These are phyloP conservation scores for Chlamydomonas eustigma DNA, from an alignment of 139 green algal species.

Conservation along the genomic window DNA sequence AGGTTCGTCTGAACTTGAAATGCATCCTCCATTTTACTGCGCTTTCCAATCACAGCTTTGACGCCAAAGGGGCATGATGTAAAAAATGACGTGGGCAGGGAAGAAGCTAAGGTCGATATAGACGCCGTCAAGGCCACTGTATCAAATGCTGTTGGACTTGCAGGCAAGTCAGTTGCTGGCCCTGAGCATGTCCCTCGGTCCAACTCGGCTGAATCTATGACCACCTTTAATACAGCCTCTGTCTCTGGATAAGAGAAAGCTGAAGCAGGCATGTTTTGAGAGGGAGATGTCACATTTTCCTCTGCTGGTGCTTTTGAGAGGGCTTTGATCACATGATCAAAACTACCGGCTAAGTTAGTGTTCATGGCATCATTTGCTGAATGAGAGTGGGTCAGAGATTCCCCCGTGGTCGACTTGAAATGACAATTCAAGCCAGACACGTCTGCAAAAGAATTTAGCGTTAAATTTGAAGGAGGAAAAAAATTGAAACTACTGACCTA, in stretches of 20 bases:
- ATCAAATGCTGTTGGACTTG: not conserved
- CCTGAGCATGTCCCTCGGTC: too few species aligned
- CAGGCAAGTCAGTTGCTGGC: not conserved
- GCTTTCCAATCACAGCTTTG: slow-evolving; percentile 63
- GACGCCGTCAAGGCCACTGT: not conserved
- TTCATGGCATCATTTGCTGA: not conserved
- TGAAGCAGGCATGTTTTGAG: not conserved
- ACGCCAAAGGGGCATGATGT: slow-evolving; percentile 35
- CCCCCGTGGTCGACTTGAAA: not conserved
- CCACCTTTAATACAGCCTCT: not conserved
- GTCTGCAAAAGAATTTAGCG: too few species aligned
- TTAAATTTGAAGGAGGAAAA: not conserved
- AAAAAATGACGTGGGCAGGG: not conserved
- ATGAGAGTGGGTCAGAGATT: not conserved
- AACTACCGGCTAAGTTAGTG: not conserved
- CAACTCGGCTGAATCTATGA: not conserved
- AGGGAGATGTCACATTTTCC: not conserved
- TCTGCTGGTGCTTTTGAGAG: not conserved
- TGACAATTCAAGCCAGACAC: not conserved
- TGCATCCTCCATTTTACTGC: slow-evolving; percentile 71
- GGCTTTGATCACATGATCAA: not conserved
- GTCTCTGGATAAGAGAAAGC: not conserved
- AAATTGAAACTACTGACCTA: not conserved
- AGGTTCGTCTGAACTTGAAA: slow-evolving; percentile 50
- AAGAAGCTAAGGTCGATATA: not conserved